These are phyloP conservation scores for Elongisporangium senticosum DNA, from an alignment of 352 stramenopile species.

Conservation along the genomic window DNA sequence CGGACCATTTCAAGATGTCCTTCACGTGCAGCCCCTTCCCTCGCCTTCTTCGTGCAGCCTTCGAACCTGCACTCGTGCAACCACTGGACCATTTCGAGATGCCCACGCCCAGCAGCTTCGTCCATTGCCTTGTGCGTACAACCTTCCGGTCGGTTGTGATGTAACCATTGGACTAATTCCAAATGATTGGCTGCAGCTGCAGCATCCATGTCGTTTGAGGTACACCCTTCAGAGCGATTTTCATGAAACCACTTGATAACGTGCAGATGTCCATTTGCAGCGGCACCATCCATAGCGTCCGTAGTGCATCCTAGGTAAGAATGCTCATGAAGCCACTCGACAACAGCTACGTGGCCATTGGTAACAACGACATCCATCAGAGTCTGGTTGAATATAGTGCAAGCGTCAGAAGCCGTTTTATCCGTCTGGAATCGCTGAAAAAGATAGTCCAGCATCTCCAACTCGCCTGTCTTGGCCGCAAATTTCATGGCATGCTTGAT, in stretches of 20 bases:
- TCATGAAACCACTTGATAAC: slow-evolving; percentile 23
- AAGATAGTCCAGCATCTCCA: neutral
- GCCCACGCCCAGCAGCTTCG: slow-evolving; percentile 18
- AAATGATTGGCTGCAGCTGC: slow-evolving; percentile 26
- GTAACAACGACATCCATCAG: slow-evolving; percentile 15
- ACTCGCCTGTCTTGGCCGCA: neutral
- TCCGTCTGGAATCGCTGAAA: neutral
- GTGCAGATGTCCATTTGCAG: slow-evolving; percentile 16
- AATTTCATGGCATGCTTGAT: neutral
- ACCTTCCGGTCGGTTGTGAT: slow-evolving; percentile 17
- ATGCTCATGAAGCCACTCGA: slow-evolving; percentile 17
- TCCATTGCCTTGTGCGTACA: slow-evolving; percentile 28
- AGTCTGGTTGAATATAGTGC: neutral
- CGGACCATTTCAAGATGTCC: slow-evolving; percentile 26
- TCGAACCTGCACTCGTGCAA: slow-evolving; percentile 17
- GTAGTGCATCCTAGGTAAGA: slow-evolving; percentile 19
- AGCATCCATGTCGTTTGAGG: slow-evolving; percentile 23
- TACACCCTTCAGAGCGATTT: slow-evolving; percentile 24
- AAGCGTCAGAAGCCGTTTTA: neutral
- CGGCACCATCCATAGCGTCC: slow-evolving; percentile 31
- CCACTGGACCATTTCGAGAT: slow-evolving; percentile 26
- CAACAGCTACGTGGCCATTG: slow-evolving; percentile 16
- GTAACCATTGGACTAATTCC: slow-evolving; percentile 26
- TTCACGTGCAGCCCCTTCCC: slow-evolving; percentile 21
- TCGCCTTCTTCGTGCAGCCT: slow-evolving; percentile 15